Base-by-base conservation (phyloP, 495 filamentous ascomycete species). In the Tuber magnatum region DNA sequence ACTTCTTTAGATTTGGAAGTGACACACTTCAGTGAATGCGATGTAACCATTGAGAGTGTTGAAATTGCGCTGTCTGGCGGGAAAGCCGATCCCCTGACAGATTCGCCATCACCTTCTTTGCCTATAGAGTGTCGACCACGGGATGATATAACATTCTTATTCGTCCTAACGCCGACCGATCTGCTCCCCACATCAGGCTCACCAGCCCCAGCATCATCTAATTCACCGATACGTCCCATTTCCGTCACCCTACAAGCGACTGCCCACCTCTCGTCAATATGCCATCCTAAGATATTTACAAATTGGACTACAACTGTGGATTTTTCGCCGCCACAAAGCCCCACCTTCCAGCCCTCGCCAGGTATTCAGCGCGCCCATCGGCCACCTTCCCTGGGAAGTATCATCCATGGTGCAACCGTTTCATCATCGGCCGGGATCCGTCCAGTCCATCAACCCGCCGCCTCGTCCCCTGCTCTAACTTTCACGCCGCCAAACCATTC, bases 1-100 rank as follows among this genome's bases (percentile, higher is more conserved):
- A 94, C 94, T 35, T 91, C 92, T 71, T 86, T 97, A 28, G 94
- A 97, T 83, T 85, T 97, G 71, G 94, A 97, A 83, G 91, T 96
- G 73, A 94, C 93, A 0, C 90, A 93, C 35, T 94, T 93, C 76
- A 88, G 93, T 70, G 88, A 89, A 51, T 92, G 89, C 78, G 89
- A 92, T 81, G 88, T 94, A 69, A 82, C 84, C 10, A 88, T 98
- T 43, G 86, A 91, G 71, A 87, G 88, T 70, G 90, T 93, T 69
- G 83, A 88, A n/a, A 85, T 96, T 72, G 80, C 84, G 10, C 82
- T 96, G 20, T 87, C 86, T 68, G 90, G 90, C 38, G 93, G 92
- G 70, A 86, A 83, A 10, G 89, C 93, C 16, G 90, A 91, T 75
- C 86, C 89, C 75, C 85, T 94, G n/a, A 91, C 88, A 71, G 83